Evolutionary conservation across 2,329 filamentous ascomycete species (phyloP).

Genomic region (Cryphonectria japonica): DNA sequence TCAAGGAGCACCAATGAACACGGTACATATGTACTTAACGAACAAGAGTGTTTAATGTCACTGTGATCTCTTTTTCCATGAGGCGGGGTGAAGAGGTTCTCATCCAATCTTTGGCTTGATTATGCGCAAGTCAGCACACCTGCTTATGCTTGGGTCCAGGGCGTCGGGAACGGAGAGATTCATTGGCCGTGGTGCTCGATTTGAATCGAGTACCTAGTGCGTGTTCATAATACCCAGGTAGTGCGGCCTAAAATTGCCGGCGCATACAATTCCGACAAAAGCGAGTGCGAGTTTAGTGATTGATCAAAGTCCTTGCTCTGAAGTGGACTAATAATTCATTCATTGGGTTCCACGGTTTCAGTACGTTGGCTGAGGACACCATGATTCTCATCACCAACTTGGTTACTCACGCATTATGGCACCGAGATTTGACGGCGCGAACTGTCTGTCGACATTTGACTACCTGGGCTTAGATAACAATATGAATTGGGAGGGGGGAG

Average conservation of each 20-base stretch:
- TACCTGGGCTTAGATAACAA: not conserved
- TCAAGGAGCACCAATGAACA: not conserved
- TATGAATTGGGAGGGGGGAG: not conserved
- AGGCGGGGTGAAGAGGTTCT: not conserved
- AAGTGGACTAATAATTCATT: not conserved
- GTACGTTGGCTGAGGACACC: not conserved
- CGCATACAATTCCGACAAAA: not conserved
- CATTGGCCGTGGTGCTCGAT: too few species aligned
- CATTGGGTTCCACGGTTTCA: not conserved
- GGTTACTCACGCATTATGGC: not conserved
- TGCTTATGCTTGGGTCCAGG: not conserved
- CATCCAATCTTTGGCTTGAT: not conserved
- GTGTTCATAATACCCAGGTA: too few species aligned
- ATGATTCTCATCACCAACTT: not conserved
- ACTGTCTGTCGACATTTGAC: not conserved
- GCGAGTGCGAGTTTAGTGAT: not conserved
- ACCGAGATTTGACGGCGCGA: not conserved
- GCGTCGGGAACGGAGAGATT: slow-evolving; percentile 1
- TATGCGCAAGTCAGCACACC: not conserved
- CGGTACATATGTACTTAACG: not conserved
- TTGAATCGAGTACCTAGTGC: not conserved
- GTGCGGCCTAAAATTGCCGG: not conserved
- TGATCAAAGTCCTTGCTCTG: too few species aligned
- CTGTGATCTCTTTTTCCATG: not conserved
- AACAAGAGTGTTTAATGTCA: not conserved